These are phyloP conservation scores for Carex kokanica DNA, from an alignment of 176 grass and related monocot genomes.

Conservation along the genomic window DNA sequence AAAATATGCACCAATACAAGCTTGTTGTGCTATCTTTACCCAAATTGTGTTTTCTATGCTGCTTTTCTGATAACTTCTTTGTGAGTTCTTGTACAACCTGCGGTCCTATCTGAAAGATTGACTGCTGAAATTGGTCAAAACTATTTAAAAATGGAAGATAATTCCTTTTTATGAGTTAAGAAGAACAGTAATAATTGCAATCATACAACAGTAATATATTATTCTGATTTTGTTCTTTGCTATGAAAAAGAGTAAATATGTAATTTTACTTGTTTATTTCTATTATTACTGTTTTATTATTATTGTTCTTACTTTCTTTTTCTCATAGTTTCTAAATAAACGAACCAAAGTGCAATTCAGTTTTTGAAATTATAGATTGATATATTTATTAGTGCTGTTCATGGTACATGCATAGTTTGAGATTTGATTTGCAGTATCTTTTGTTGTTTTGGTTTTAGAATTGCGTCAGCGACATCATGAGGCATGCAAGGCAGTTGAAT, in stretches of 20 bases:
- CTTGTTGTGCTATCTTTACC: not conserved
- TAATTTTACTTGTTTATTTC: not conserved
- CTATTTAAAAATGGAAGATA: not conserved
- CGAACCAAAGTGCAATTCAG: not conserved
- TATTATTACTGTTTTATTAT: not conserved
- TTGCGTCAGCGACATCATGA: slow-evolving; percentile 80
- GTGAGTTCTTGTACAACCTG: not conserved
- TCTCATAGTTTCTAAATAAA: not conserved
- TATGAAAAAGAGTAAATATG: not conserved
- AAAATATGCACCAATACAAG: not conserved
- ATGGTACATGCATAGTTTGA: not conserved
- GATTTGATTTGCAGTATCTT: not conserved
- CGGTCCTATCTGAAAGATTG: not conserved
- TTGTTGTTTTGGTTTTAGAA: slow-evolving; percentile 49
- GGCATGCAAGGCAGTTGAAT: slow-evolving; percentile 50
- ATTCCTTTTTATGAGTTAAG: not conserved
- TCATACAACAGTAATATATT: not conserved
- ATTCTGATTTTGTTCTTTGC: not conserved
- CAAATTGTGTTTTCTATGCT: not conserved
- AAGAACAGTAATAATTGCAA: not conserved
- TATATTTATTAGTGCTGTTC: not conserved
- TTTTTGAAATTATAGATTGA: not conserved
- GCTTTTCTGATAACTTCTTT: not conserved
- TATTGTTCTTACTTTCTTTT: not conserved
- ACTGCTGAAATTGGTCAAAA: not conserved